Conservation (phyloP, 305 asterid species). For the Ajuga reptans region DNA sequence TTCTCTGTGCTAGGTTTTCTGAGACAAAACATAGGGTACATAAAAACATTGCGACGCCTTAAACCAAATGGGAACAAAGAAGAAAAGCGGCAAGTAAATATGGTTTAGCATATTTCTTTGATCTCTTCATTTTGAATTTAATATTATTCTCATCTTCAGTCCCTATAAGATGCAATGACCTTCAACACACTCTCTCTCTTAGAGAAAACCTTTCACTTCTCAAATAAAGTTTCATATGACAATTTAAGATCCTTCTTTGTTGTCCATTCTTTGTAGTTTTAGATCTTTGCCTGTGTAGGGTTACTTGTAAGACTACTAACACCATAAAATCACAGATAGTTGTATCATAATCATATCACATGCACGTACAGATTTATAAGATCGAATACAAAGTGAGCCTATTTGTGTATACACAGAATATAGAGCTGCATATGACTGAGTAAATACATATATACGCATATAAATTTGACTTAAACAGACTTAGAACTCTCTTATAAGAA, state of each 20-base stretch:
- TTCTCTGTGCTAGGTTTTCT: slow-evolving; percentile 75
- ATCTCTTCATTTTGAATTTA: not conserved
- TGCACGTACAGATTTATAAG: not conserved
- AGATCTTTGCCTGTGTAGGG: not conserved
- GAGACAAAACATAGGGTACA: slow-evolving; percentile 24
- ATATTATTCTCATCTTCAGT: not conserved
- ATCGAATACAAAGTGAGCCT: not conserved
- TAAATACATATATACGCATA: not conserved
- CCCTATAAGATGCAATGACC: not conserved
- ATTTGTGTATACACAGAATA: not conserved
- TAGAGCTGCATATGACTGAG: not conserved
- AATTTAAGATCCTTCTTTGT: not conserved
- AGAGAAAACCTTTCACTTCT: not conserved
- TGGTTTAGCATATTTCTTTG: not conserved
- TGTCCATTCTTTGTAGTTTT: not conserved
- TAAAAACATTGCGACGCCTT: not conserved
- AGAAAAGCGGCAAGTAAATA: not conserved
- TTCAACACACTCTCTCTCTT: not conserved
- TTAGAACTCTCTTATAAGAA: not conserved
- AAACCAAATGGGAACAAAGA: slow-evolving; percentile 4
- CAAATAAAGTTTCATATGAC: not conserved
- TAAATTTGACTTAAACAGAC: not conserved
- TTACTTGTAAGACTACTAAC: not conserved
- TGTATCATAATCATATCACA: not conserved
- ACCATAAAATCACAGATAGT: not conserved